These are phyloP conservation scores for Pugionium dolabratum DNA, from an alignment of 345 rosid genomes.

Conservation along the genomic window DNA sequence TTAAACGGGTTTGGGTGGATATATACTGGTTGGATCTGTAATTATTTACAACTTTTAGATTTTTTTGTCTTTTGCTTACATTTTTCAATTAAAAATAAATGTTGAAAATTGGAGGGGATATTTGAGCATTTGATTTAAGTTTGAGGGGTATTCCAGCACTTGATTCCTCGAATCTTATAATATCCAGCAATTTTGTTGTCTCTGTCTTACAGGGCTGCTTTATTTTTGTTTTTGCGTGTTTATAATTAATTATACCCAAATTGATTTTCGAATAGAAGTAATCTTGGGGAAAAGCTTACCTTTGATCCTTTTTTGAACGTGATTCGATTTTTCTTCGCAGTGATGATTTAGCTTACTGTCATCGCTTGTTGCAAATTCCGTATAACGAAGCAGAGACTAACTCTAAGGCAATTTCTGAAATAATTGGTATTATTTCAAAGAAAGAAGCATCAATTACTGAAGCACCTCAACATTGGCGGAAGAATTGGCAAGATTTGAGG, in stretches of 20 bases:
- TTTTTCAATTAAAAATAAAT: no score
- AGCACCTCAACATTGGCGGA: constrained; percentile 50
- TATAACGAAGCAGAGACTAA: constrained; percentile 20
- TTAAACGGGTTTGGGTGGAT: no score
- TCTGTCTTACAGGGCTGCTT: no score
- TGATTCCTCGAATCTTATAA: no score
- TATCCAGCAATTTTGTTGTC: no score
- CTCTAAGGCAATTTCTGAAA: constrained; percentile 23
- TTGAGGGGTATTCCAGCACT: no score
- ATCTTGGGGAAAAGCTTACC: background rate
- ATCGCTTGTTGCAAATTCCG: constrained; percentile 31
- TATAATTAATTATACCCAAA: background rate
- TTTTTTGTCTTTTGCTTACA: no score
- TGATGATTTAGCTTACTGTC: constrained; percentile 29
- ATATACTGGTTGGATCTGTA: no score
- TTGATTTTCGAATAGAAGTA: background rate
- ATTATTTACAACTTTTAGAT: no score
- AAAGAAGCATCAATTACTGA: background rate
- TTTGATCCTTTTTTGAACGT: background rate
- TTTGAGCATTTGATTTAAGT: no score
- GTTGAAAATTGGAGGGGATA: no score
- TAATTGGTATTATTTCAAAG: constrained; percentile 12
- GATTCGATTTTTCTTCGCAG: constrained; percentile 8
- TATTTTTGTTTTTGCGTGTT: background rate
- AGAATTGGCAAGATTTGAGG: constrained; percentile 47